Base-by-base conservation (phyloP, 768 basidiomycete species). In the Collybiopsis confluens region DNA sequence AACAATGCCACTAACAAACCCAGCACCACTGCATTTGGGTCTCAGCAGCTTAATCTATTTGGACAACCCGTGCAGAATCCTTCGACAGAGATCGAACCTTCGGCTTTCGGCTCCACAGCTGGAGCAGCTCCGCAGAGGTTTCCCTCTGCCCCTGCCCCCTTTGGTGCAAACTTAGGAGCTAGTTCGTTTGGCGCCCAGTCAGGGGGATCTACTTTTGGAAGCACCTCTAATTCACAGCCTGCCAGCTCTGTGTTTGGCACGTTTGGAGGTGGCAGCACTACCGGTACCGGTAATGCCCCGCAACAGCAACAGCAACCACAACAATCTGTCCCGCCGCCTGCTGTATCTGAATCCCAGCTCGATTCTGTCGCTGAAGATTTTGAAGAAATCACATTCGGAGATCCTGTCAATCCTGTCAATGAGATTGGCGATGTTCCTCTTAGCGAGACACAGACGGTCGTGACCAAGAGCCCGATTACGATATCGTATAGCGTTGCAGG, bases 401-500 rank as follows among this genome's bases (percentile, higher is more conserved):
- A 72, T 37, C 58, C 73, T 40, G 59, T 58, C 23, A 56, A 59
- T 4, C 61, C 60, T 3, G 59, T 23, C n/a, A 26, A 15, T 16
- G 41, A 24, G 9, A 40, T 7, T 7, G 20, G 8, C 24, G 16
- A 37, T 30, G 24, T 54, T 38, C 26, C 49, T 0, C 30, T 73
- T 75, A 43, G 68, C 75, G 0, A 70, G 21, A 16, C 51, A 13
- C 16, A 63, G 10, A 75, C 79, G 2, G 62, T 76, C n/a, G 73
- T 80, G 20, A 73, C 68, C 8, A 78, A 81, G 60, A 81, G 77
- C 0, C 77, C 83, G 1, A 67, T 83, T 21, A 74, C 80, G 0
- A 67, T 79, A 15, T 73, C 77, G 1, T 85, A 77, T 55, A 63
- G 72, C 18, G 79, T 85, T 18, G 73, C 75, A 23, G 80, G 78